A percentile compares a stretch with the other conserved stretches of the same genome.
These are phyloP conservation scores for Nothophoma quercina DNA, from an alignment of 2,329 filamentous ascomycete genomes.

Conservation along the genomic window DNA sequence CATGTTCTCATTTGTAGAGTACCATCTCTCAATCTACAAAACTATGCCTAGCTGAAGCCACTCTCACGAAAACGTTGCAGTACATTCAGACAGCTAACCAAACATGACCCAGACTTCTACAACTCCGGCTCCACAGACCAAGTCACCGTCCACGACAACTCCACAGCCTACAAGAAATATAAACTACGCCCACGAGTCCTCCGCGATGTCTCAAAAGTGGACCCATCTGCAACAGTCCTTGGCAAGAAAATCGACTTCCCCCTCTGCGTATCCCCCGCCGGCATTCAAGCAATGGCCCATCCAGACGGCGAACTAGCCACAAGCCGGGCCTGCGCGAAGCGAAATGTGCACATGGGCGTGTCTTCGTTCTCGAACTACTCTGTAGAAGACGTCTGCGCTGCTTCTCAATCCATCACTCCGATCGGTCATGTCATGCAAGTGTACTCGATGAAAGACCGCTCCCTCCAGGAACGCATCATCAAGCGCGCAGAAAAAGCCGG, in stretches of 20 bases:
- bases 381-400: background rate
- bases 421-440: conserved; percentile 3
- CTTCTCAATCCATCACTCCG: background rate
- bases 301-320: conserved; percentile 4
- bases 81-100: background rate
- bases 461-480: conserved; percentile 2
- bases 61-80: too few species aligned
- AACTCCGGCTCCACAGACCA: conserved; percentile 66
- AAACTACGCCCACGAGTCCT: conserved; percentile 5
- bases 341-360: conserved; percentile 5
- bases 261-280: conserved; percentile 2
- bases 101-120: conserved; percentile 57
- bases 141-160: background rate
- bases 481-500: conserved; percentile 1
- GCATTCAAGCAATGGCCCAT: conserved; percentile 4
- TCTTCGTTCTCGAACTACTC: conserved; percentile 4
- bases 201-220: conserved; percentile 7
- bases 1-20: too few species aligned
- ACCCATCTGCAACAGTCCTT: background rate
- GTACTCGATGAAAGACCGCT: conserved; percentile 8
- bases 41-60: background rate
- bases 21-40: background rate
- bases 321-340: background rate
- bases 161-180: background rate
- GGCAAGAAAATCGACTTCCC: conserved; percentile 4